Evolutionary conservation across 768 basidiomycete species (phyloP).

Genomic region (Leccinum uliginosum): DNA sequence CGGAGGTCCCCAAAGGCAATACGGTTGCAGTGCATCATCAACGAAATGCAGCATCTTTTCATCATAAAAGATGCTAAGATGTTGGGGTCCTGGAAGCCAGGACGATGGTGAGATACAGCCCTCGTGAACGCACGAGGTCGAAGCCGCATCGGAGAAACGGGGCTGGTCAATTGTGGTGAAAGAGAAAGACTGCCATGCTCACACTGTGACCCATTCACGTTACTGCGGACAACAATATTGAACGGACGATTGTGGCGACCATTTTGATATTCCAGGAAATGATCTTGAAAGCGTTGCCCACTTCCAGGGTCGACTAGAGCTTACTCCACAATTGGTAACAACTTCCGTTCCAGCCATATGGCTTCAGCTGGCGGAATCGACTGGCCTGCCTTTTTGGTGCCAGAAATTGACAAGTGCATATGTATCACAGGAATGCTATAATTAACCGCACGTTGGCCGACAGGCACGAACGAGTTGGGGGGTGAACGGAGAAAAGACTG

Average conservation of each 20-base stretch:
- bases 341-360: background rate
- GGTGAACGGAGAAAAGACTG: background rate
- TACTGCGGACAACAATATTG: background rate
- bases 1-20: constrained; percentile 9
- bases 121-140: constrained; percentile 1
- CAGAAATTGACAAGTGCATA: background rate
- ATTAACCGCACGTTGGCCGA: background rate
- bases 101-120: background rate
- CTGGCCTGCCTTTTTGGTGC: constrained; percentile 6
- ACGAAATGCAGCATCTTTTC: background rate
- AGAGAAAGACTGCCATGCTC: background rate
- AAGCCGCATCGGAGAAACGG: background rate
- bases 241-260: background rate
- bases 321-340: background rate
- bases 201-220: background rate
- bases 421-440: background rate
- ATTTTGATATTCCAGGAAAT: background rate
- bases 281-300: background rate
- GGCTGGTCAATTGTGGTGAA: background rate
- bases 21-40: constrained; percentile 7
- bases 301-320: background rate
- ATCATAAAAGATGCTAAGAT: constrained; percentile 8
- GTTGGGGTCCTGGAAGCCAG: background rate
- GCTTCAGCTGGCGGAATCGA: background rate
- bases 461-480: background rate